Base-by-base conservation (phyloP, 192 early-diverging fungal genomes). In the Pecoramyces ruminantium region DNA sequence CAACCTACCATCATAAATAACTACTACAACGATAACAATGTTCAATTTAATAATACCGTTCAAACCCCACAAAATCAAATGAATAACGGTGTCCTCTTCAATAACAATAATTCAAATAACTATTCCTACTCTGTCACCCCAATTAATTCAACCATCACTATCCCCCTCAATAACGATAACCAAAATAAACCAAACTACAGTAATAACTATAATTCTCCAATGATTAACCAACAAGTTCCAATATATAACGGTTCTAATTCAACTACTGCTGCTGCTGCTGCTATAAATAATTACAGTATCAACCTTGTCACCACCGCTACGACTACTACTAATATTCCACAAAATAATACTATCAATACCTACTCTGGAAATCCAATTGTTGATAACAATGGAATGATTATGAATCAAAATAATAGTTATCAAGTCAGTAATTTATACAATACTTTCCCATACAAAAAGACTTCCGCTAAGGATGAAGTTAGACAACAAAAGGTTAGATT, bases 401-500 rank as follows among this genome's bases (percentile, higher is more conserved):
- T 39, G 13, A 39, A 39, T 15, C 38, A 39, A 39, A 39, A 39
- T 39, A 67, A 67, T 67, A 17, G n/a, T n/a, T 25, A 0, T n/a
- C 4, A 5, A n/a, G 25, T 39, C 1, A 14, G 14, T 39, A 15
- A 39, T 39, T n/a, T 67, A 4, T 67, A 67, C n/a, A 67, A 11
- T n/a, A 67, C 5, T 21, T 4, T 67, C 8, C 9, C 51, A 8
- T 67, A 9, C n/a, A n/a, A 67, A 6, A 67, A 51, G 18, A 13
- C 1, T 25, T 51, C 42, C 21, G 0, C 17, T 11, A 67, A 67
- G n/a, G 51, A 67, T 67, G 51, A 67, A n/a, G 51, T 67, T 11
- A 67, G 51, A 67, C 21, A 38, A n/a, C 94, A 95, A 79, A 92
- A 92, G 80, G 84, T 93, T 40, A 86, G 92, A 6, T 93, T 91